Base-by-base conservation (phyloP, 2,329 filamentous ascomycete genomes). In the Paracoccidioides lutzii region DNA sequence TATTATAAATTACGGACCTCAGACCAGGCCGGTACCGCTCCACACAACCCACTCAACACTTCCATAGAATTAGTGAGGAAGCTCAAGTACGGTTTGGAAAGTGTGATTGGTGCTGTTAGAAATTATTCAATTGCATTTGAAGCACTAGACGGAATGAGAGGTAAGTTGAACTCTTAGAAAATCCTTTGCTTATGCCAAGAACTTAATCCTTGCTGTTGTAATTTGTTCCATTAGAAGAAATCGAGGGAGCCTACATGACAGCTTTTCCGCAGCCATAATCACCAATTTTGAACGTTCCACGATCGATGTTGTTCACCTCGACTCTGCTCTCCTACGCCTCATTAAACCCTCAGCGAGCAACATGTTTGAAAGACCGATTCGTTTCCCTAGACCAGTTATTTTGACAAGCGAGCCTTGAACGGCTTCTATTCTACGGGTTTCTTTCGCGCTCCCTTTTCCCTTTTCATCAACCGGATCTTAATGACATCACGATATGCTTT, bases 81-180 rank as follows among this genome's bases (percentile, higher is more conserved):
- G 55, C 59, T 74, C 12, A 61, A 65, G 5, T 65, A 68, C 59
- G 71, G 70, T 0, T 59, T 74, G n/a, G 63, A 70, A 50, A 63
- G 65, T 15, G 68, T 73, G 22, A 68, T 73, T 37, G 58, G 53
- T 1, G 65, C 69, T 14, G 63, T 72, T 6, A 65, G 64, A 7
- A 74, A 73, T 59, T 73, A 72, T 58, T 70, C 71, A 3, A 61
- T 64, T 59, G 70, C 70, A 54, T 74, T 72, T 59, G 71, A 74
- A 60, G 71, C 71, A 10, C 62, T 73, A 57, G 67, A 69, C 61
- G 71, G 71, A 37, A 74, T 74, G 71, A 70, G 69, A 71, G 71
- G 71, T 73, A 54, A 59, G 62, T 55, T 40, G 28, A 40, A 53
- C 14, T 5, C 15, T 43, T 50, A 15, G 28, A 15, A 7, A 3